Conservation (phyloP, 371 early-diverging fungal genomes). For the Mortierella sp. region DNA sequence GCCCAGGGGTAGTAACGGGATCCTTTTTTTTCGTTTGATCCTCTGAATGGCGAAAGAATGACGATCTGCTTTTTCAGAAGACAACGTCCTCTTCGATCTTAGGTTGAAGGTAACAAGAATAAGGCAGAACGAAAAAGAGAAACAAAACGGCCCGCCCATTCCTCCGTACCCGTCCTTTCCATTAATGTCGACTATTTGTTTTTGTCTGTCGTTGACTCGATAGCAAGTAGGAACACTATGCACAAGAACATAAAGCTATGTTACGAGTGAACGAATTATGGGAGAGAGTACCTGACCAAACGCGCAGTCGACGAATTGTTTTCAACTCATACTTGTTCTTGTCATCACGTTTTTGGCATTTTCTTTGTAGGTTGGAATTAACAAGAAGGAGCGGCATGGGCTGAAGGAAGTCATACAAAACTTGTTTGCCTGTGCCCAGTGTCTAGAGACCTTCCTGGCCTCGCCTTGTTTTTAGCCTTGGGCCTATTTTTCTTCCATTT, state of each 20-base stretch:
- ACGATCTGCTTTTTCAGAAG: background rate
- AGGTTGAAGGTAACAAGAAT: background rate
- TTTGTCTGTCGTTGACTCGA: background rate
- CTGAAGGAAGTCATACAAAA: conserved; percentile 1
- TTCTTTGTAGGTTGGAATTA: background rate
- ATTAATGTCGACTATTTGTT: background rate
- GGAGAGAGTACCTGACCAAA: background rate
- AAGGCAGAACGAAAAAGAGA: background rate
- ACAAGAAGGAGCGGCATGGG: background rate
- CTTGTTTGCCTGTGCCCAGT: background rate
- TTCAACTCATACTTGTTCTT: background rate
- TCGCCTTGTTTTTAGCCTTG: background rate
- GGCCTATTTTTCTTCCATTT: background rate
- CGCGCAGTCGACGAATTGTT: background rate
- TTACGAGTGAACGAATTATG: background rate
- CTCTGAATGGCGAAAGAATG: background rate
- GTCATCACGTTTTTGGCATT: background rate
- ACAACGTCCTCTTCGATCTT: background rate
- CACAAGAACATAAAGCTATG: background rate
- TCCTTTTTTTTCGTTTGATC: background rate
- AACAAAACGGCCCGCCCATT: background rate
- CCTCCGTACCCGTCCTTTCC: background rate
- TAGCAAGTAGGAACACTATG: background rate
- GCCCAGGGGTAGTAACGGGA: background rate
- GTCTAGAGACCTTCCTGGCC: background rate